Conservation (phyloP, 805 yeast genomes). For the Torulaspora microellipsoides region DNA sequence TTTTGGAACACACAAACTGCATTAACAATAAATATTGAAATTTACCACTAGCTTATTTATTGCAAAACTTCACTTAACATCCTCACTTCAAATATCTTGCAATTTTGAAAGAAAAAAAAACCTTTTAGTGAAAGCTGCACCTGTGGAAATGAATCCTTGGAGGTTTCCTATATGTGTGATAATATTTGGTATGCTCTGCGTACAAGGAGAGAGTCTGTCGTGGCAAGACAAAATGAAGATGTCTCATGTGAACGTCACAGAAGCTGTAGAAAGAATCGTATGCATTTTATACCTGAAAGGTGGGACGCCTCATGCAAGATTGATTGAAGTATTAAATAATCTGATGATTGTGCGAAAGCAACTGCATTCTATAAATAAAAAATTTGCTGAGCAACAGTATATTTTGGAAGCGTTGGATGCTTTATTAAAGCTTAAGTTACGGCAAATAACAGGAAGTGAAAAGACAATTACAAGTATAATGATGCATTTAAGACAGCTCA, state of each 20-base stretch:
- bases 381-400: slow-evolving; percentile 3
- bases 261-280: slow-evolving; percentile 1
- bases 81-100: no score
- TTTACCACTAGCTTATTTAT: no score
- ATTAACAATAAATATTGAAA: no score
- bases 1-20: no score
- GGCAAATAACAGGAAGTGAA: slow-evolving; percentile 2
- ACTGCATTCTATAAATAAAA: not conserved
- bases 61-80: no score
- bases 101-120: no score
- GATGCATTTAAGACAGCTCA: slow-evolving; percentile 5
- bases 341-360: not conserved
- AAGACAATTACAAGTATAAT: not conserved
- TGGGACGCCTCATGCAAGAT: not conserved
- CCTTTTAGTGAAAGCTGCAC: no score
- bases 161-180: no score
- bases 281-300: slow-evolving; percentile 1
- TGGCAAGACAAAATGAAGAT: not conserved
- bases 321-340: slow-evolving; percentile 1
- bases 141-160: no score
- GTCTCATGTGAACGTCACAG: not conserved
- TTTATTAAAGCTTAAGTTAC: slow-evolving; percentile 3
- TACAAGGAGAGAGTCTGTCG: no score
- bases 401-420: slow-evolving; percentile 6
- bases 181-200: no score